Base-by-base conservation (phyloP, 2,329 filamentous ascomycete species). In the Pseudocercospora crystallina region DNA sequence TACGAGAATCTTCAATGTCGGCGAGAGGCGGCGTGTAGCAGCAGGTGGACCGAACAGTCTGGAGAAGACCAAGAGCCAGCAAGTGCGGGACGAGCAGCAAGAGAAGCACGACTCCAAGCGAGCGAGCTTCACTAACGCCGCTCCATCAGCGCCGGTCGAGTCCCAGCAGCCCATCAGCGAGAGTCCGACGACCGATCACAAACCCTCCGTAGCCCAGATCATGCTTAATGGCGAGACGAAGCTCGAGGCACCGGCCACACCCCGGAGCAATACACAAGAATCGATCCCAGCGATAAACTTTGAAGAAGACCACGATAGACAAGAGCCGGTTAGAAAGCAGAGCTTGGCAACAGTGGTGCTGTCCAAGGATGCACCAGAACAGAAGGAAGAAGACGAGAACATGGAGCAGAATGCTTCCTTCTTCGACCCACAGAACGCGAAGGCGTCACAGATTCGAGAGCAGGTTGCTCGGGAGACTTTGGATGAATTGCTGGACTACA, bases 1-100 rank as follows among this genome's bases (percentile, higher is more conserved):
- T 65, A 94, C 91, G 10, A 82, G 81, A 60, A 96, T 99, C 62
- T 99, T 99, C 82, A 99, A 99, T 65, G 94, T 99, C 33, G 94
- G 94, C 54, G 92, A 96, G 71, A 82, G 90, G 65, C 82, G 94
- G 63, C 86, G 94, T 62, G 82, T 91, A 43, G 89, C 86, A 13
- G 88, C 87, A 37, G 87, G 79, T 26, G 75, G 86, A 20, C 65
- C 67, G 8, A 62, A 66, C 38, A 62, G 58, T 14, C 54, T 65
- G 34, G 65, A 69, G 45, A 67, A 66, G 60, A 65, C 60, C 2
- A 61, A 53, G 49, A 66, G 45, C 39, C 43, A 54, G 15, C 41
- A 52, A 37, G 40, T 45, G 20, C 43, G 39, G 38, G 44, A 17
- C 17, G 34, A 36, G n/a, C 26, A 17, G 32, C 20, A 26, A 7